Evolutionary conservation across 2,329 filamentous ascomycete species (phyloP), one percentile per base, ranked within the genome.

Genomic region (Colletotrichum sp.): DNA sequence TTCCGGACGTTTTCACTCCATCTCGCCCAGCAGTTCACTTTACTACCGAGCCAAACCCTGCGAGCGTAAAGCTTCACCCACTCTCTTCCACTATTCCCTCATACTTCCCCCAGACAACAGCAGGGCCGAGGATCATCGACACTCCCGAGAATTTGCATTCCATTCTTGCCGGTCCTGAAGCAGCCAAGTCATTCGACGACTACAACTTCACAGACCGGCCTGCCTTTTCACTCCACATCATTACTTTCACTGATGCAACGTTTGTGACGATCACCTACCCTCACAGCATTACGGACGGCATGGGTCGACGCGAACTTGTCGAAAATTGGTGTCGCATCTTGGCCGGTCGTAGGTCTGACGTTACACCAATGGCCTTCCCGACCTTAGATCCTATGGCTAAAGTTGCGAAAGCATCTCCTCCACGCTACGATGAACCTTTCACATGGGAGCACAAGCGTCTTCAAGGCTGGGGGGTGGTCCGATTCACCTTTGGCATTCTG

Each of bases 231-330:
- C 80, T 91, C 5, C 87, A 89, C 73, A 82, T 91, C 60, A 84
- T 86, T 3, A 84, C 85, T 0, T 91, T 91, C 78, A 78, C 78
- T 4, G 86, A 92, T 73, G 86, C 87, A 1, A 91, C 90, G 0
- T 79, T 91, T 0, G 82, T 91, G 1, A 83, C 84, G 0, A 72
- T 91, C 1, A 82, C 81, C 1, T 89, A 84, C 80, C 85, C 86
- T 5, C 90, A 91, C 78, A 86, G 85, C 0, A 78, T 89, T 5
- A 85, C 83, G 6, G 34, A 79, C 75, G 36, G 76, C 36, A 67
- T 80, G 75, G 67, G 79, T 55, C 69, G 77, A 21, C 48, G 78
- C 61, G 52, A 77, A 60, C 75, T 79, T 60, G 59, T 77, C 60
- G 30, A 79, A 64, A 66, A 79, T 72, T 91, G 89, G 89, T 87